These are phyloP conservation scores for Globisporangium cederbergense DNA, from an alignment of 352 stramenopile genomes.

Conservation along the genomic window DNA sequence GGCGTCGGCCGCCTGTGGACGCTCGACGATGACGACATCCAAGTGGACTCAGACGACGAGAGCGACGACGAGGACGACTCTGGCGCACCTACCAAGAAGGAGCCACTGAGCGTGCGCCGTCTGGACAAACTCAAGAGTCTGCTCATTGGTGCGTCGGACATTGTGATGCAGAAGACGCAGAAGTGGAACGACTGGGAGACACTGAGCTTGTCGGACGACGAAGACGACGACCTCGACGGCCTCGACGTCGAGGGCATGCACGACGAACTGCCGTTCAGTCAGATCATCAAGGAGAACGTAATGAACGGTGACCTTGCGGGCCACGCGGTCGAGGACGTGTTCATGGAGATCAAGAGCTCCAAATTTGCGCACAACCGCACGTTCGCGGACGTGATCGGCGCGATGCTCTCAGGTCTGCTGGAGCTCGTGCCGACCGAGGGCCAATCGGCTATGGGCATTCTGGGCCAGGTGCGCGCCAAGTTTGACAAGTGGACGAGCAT, in stretches of 20 bases:
- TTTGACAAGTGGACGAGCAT: slow-evolving; percentile 90
- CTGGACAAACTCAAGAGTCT: slow-evolving; percentile 69
- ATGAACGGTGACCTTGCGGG: slow-evolving; percentile 66
- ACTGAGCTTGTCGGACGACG: slow-evolving; percentile 69
- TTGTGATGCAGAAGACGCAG: slow-evolving; percentile 48
- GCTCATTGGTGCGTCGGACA: slow-evolving; percentile 63
- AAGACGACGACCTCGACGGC: slow-evolving; percentile 61
- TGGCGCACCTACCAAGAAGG: slow-evolving; percentile 24
- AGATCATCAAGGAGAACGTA: slow-evolving; percentile 83
- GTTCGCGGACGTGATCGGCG: slow-evolving; percentile 75
- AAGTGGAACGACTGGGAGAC: slow-evolving; percentile 82
- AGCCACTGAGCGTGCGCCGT: slow-evolving; percentile 24
- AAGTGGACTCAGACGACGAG: slow-evolving; percentile 61
- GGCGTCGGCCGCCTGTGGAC: slow-evolving; percentile 80
- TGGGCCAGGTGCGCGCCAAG: slow-evolving; percentile 78
- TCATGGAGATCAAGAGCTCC: slow-evolving; percentile 93
- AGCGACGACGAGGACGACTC: slow-evolving; percentile 48
- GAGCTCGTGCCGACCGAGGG: slow-evolving; percentile 56
- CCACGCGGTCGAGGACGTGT: slow-evolving; percentile 87
- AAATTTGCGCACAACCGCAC: slow-evolving; percentile 92
- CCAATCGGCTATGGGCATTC: slow-evolving; percentile 57
- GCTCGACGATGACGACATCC: slow-evolving; percentile 79
- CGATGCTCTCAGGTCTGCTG: slow-evolving; percentile 69
- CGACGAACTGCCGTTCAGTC: slow-evolving; percentile 57
- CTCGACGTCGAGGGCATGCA: slow-evolving; percentile 38